Evolutionary conservation across 2,329 filamentous ascomycete genomes (phyloP).

Genomic region (Malbranchea cinnamomea): DNA sequence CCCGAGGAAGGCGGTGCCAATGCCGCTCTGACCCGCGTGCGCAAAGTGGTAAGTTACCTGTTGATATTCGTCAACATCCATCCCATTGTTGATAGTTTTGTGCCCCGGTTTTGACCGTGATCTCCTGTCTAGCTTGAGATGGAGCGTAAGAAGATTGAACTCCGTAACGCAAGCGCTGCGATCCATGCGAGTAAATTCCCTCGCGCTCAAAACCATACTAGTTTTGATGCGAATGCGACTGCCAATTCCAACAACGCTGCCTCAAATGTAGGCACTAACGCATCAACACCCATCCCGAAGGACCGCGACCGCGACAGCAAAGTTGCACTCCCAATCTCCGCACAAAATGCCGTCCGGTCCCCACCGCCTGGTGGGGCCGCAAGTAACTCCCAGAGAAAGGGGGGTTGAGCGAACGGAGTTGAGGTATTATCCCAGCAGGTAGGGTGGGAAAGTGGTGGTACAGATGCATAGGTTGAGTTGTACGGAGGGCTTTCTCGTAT

Average conservation of each 20-base stretch:
- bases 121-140: conserved; percentile 26
- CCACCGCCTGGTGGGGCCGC: conserved; percentile 15
- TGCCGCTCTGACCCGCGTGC: conserved; percentile 29
- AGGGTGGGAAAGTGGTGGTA: no score
- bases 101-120: not conserved
- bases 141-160: conserved; percentile 33
- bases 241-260: not conserved
- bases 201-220: conserved; percentile 1
- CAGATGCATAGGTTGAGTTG: no score
- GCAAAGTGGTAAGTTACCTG: conserved; percentile 31
- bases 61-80: not conserved
- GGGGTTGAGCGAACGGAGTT: no score
- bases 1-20: conserved; percentile 20
- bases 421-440: no score
- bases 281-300: not conserved
- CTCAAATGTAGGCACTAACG: not conserved
- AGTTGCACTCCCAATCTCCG: conserved; percentile 8
- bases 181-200: conserved; percentile 5
- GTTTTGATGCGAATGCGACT: not conserved
- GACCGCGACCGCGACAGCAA: conserved; percentile 9
- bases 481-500: no score
- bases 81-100: not conserved
- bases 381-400: conserved; percentile 17
- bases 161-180: conserved; percentile 26
- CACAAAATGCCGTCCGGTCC: conserved; percentile 11